Evolutionary conservation across 305 asterid species (phyloP), one percentile per base, ranked within the genome.

Genomic region (Salvia sclarea): DNA sequence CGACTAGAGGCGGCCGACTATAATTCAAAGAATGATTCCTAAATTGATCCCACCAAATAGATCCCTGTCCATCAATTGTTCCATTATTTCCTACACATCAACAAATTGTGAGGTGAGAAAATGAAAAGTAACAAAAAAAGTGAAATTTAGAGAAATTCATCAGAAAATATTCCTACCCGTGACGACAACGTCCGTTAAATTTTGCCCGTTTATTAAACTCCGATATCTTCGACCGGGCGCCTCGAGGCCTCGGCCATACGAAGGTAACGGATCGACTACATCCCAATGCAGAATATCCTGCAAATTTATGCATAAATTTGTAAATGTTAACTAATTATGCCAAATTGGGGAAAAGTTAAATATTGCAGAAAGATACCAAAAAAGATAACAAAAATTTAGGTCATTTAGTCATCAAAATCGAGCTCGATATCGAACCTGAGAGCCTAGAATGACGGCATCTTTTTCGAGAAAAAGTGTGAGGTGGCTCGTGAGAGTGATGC

Each of bases 401-500:
- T n/a, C n/a, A n/a, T n/a, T n/a, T n/a, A n/a, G n/a, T n/a, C n/a
- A n/a, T n/a, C n/a, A n/a, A n/a, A n/a, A n/a, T n/a, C n/a, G n/a
- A n/a, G n/a, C n/a, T n/a, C n/a, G n/a, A 1, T 47, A 35, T 57
- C 31, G 3, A 76, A 94, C 99, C 99, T 94, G 89, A n/a, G 96
- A 87, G 48, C 91, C 97, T 17, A 94, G 94, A 73, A 94, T 89
- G 70, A 82, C 21, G 4, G 99, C 98, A 6, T 89, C 99, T 52
- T 83, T 89, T 61, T 91, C 99, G 54, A 94, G 82, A 80, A 94
- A 94, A 43, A 94, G 88, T 1, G 98, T 94, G 67, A 94, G 98
- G 73, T 87, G 96, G 86, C 99, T 94, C n/a, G 98, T 94, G 24
- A 94, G 98, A 71, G 86, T 89, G 78, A 94, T 86, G 80, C 90